Base-by-base conservation (phyloP, 306 rosid genomes). In the Castanea sativa region DNA sequence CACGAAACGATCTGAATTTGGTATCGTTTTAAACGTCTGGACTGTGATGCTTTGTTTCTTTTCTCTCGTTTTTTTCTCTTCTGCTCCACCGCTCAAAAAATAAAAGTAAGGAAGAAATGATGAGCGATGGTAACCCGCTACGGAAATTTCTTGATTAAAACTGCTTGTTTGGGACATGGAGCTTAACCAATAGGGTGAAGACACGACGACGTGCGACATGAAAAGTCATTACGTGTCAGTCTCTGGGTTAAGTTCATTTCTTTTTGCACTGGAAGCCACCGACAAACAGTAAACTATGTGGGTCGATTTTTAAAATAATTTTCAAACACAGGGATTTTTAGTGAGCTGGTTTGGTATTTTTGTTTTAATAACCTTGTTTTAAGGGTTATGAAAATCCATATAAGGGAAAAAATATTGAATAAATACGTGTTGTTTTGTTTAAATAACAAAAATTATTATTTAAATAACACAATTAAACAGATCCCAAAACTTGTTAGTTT, bases 21-120 rank as follows among this genome's bases (percentile, higher is more conserved):
- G 29, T 64, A 81, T 85, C 84, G 89, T 85, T 71, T 85, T 70
- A 7, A 41, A 21, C 12, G 14, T 63, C 20, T 1, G 5, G 67
- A 59, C 3, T 11, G 16, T 11, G 67, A 21, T 8, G 10, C 32
- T 59, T 27, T 27, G 30, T 27, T 27, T 27, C 30, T 27, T 27
- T 27, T 27, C 30, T 27, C 30, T 27, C 30, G 2, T 27, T 27
- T 27, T 21, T 57, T 21, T 10, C 6, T 3, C 5, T 59, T 59
- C 4, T 11, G 16, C 6, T 63, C 4, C 41, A 29, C 16, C n/a
- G 11, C 12, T 13, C 14, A 12, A 49, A 49, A 11, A 3, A 13
- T 10, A 12, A 49, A 49, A 12, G 16, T 16, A 13, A 12, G 53
- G 16, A 49, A 49, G 12, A 4, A 13, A 5, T 14, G 35, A 30